Evolutionary conservation across 1,284 basidiomycete genomes (phyloP).

Genomic region (Ceratobasidium papillatum): DNA sequence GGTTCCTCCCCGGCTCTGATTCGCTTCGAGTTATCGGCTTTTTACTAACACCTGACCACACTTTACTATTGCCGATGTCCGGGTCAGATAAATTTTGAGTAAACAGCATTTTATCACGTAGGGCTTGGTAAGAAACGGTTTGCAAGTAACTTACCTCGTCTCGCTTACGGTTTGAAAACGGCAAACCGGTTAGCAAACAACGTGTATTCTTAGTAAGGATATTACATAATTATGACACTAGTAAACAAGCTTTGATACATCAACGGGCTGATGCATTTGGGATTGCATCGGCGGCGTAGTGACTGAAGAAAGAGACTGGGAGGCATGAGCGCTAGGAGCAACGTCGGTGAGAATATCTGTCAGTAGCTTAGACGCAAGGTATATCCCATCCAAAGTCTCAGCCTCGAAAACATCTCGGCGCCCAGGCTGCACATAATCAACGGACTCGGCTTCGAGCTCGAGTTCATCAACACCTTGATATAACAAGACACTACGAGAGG

Average conservation of each 20-base stretch:
- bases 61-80: too few relatives aligned
- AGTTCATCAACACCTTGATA: not conserved
- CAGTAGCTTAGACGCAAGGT: not conserved
- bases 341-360: not conserved
- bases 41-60: too few relatives aligned
- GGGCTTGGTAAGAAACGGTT: conserved; percentile 33
- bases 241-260: conserved; percentile 1
- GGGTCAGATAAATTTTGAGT: too few relatives aligned
- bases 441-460: not conserved
- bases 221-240: conserved; percentile 9
- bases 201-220: conserved; percentile 3
- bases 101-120: too few relatives aligned
- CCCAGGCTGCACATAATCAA: not conserved
- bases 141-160: conserved; percentile 19
- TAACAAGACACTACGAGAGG: not conserved
- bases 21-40: too few relatives aligned
- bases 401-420: conserved; percentile 15
- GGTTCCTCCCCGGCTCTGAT: too few relatives aligned
- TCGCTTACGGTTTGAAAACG: conserved; percentile 14
- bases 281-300: not conserved
- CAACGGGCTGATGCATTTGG: not conserved
- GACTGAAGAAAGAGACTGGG: not conserved
- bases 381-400: not conserved
- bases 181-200: conserved; percentile 26
- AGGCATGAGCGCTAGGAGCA: not conserved